A percentile compares a stretch with the other conserved stretches of the same genome.
These are phyloP conservation scores for Plectranthus barbatus DNA, from an alignment of 257 asterid species.

Conservation along the genomic window DNA sequence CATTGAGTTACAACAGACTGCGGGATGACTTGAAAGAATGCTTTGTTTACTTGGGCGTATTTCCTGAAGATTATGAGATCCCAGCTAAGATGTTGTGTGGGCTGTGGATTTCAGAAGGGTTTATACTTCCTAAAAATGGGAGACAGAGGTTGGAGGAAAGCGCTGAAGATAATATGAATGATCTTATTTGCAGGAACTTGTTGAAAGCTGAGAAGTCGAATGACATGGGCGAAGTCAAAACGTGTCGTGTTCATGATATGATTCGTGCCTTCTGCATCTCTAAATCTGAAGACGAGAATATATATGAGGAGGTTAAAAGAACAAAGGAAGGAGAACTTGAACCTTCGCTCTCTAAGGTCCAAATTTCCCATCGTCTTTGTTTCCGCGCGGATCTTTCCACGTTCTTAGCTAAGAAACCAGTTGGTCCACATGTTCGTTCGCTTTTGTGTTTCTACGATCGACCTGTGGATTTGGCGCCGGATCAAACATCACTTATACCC, in stretches of 20 bases:
- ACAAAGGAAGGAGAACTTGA: conserved; percentile 1
- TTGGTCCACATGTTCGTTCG: conserved; percentile 32
- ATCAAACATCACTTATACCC: conserved; percentile 10
- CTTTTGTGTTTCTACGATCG: conserved; percentile 20
- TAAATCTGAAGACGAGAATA: conserved; percentile 15
- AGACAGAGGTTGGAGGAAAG: conserved; percentile 25
- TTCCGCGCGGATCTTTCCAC: conserved; percentile 19
- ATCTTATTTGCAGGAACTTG: conserved; percentile 34
- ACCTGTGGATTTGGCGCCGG: not conserved
- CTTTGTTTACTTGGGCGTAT: conserved; percentile 39
- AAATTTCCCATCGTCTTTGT: conserved; percentile 32
- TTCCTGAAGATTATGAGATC: conserved; percentile 28
- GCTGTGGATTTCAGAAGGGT: conserved; percentile 53
- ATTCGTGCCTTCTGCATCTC: conserved; percentile 34
- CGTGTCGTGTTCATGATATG: conserved; percentile 39
- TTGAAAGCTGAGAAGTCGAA: conserved; percentile 25
- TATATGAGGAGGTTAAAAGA: conserved; percentile 28
- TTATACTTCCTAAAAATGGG: not conserved
- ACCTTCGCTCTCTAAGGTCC: conserved; percentile 8
- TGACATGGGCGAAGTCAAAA: conserved; percentile 27
- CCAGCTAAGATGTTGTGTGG: conserved; percentile 24
- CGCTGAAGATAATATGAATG: conserved; percentile 30
- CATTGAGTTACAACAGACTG: conserved; percentile 36
- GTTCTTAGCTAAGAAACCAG: conserved; percentile 13
- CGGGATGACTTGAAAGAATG: conserved; percentile 30